Base-by-base conservation (phyloP, 371 early-diverging fungal species). In the Lichtheimia hyalospora region DNA sequence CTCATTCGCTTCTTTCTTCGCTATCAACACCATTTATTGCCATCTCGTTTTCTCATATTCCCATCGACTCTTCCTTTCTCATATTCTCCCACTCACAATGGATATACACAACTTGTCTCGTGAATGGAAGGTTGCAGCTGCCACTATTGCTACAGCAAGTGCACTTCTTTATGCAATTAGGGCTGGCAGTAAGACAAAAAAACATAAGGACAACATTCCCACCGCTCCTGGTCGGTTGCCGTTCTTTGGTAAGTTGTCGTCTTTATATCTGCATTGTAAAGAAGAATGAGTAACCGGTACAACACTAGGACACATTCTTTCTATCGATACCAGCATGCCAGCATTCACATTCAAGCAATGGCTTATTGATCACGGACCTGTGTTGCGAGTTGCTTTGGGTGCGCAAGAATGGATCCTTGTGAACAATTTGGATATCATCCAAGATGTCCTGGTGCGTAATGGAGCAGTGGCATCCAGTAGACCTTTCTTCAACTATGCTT, bases 361-460 rank as follows among this genome's bases (percentile, higher is more conserved):
- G 56, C 56, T 42, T 23, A 44, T 23, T 0, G 12, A 20, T 24
- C 15, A 6, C 25, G 56, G 55, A 15, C 63, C 67, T 6, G 54
- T 67, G n/a, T 44, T 59, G 44, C 52, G 56, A 24, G 25, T 60
- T 20, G 10, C 51, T 14, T 55, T 67, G 63, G 67, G 67, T n/a
- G 63, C 55, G 14, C 63, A 60, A 21, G 24, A 27, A 25, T 67
- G 63, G 62, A 60, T 63, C 24, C 20, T 59, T 10, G 51, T 62
- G 40, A 42, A 48, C 13, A 63, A 67, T 49, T 57, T 55, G n/a
- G 25, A 50, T 15, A 52, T 67, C 28, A 57, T 63, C 4, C 63
- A 67, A 40, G 54, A 58, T 12, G 20, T 67, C 1, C 56, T 67
- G 42, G 59, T 52, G 15, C 53, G 34, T 24, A n/a, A 46, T 27